These are phyloP conservation scores for Colletotrichum falcatum DNA, from an alignment of 2,329 filamentous ascomycete genomes.

Conservation along the genomic window DNA sequence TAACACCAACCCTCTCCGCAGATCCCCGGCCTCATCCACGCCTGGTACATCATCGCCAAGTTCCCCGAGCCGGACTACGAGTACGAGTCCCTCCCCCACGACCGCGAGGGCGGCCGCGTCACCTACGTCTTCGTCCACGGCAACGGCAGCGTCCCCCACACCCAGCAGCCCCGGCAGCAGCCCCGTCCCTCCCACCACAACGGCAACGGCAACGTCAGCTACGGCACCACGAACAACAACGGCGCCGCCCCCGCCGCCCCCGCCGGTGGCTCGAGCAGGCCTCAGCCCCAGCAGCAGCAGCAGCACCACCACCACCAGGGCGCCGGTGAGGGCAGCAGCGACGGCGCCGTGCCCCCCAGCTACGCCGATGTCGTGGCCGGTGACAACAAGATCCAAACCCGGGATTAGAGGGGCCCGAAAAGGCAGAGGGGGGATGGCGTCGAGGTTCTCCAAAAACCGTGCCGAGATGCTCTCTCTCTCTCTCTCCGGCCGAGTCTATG, in stretches of 20 bases:
- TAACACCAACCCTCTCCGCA: conserved; percentile 43
- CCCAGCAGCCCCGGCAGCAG: conserved; percentile 48
- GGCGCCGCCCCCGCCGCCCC: conserved; percentile 46
- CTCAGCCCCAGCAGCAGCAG: conserved; percentile 42
- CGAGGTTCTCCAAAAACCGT: not conserved
- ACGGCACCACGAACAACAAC: conserved; percentile 56
- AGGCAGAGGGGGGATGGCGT: not conserved
- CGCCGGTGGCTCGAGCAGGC: conserved; percentile 42
- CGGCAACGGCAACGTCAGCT: conserved; percentile 54
- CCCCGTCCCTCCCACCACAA: conserved; percentile 50
- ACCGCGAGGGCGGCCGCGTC: conserved; percentile 68
- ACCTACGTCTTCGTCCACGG: conserved; percentile 82
- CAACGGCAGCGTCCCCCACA: conserved; percentile 50
- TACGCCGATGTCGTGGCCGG: conserved; percentile 88
- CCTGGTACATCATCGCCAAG: conserved; percentile 97
- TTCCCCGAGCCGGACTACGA: conserved; percentile 81
- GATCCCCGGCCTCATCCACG: conserved; percentile 90
- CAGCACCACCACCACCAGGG: conserved; percentile 49
- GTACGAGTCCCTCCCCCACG: conserved; percentile 73
- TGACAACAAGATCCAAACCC: conserved; percentile 88
- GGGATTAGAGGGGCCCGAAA: conserved; percentile 57
- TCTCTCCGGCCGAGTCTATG: not conserved
- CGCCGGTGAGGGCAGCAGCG: conserved; percentile 58
- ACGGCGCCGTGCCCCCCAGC: conserved; percentile 75
- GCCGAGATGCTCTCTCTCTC: not conserved